Evolutionary conservation across 2,329 filamentous ascomycete genomes (phyloP), one percentile per base, ranked within the genome.

Genomic region (Colletotrichum liriopes): DNA sequence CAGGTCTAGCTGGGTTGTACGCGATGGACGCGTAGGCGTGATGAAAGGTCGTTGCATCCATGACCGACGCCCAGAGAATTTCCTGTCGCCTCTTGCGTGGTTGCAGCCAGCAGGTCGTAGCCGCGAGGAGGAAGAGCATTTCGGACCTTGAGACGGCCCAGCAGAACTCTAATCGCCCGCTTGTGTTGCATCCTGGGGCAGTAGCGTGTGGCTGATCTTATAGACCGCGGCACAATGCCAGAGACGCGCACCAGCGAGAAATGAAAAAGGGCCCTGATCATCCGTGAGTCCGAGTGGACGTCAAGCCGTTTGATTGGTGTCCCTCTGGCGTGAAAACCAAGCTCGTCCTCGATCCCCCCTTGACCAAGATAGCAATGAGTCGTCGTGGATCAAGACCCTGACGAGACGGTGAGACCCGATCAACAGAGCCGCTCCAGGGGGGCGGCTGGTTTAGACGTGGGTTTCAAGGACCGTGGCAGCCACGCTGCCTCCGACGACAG

Each of bases 381-480:
- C 14, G 65, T 52, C 45, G 45, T 62, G 26, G 43, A 58, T 23
- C 23, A 59, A 54, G 59, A 64, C 52, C 69, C 69, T 64, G 65
- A 45, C 59, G 47, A 66, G 67, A 73, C 71, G 71, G 67, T 63
- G 51, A 71, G 67, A 66, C 67, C 71, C 61, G 71, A 71, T 73
- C 71, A 67, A 61, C 71, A 73, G 61, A 71, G 62, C 71, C 67
- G 60, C 67, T 64, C 47, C 59, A 69, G 59, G 59, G 65, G 67
- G 54, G 63, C 45, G 58, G 69, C 65, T 55, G 58, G 52, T 72
- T 69, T 59, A 45, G 59, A 68, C 39, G 69, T 64, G 58, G 35
- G 58, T 37, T 69, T 43, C 61, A 29, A n/a, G 43, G 63, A 47
- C 62, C 47, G 62, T 32, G 51, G 51, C 68, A 62, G 56, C 68